A percentile compares a stretch with the other conserved stretches of the same genome.
Evolutionary conservation across 2,329 filamentous ascomycete genomes (phyloP).

Genomic region (Aspergillus japonicus): DNA sequence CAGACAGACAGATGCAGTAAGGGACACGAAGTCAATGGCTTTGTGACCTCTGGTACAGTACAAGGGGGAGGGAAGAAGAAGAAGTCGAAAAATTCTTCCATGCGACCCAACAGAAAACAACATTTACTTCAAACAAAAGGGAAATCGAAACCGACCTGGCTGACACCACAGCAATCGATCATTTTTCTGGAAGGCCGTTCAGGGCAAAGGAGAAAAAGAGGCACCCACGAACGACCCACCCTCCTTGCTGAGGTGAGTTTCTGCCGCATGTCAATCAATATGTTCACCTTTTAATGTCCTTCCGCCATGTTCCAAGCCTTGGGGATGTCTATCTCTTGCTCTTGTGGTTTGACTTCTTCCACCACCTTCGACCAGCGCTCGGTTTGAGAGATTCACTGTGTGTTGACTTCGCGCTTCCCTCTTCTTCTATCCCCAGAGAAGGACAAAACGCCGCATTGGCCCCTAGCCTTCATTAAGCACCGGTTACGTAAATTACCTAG

Average conservation of each 20-base stretch:
- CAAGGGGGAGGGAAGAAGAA: neutral
- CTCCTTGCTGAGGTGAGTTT: neutral
- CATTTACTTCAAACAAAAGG: neutral
- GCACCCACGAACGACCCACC: neutral
- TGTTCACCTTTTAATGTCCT: neutral
- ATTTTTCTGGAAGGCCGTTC: neutral
- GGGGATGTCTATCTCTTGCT: neutral
- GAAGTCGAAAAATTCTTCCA: neutral
- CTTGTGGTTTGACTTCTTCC: neutral
- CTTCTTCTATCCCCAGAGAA: neutral
- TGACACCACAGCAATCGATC: neutral
- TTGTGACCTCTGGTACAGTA: neutral
- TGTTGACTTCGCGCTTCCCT: too few relatives aligned
- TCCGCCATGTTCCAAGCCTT: neutral
- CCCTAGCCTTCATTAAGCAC: neutral
- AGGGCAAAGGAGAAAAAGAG: neutral
- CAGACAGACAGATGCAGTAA: neutral
- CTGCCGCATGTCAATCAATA: neutral
- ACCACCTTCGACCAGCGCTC: neutral
- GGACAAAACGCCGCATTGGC: neutral
- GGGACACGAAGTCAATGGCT: neutral
- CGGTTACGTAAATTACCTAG: slow-evolving; percentile 2
- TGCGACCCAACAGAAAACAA: neutral
- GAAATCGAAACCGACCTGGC: neutral
- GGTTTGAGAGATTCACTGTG: neutral